Base-by-base conservation (phyloP, 164 flowering plant genomes). In the Chloranthus sessilifolius region DNA sequence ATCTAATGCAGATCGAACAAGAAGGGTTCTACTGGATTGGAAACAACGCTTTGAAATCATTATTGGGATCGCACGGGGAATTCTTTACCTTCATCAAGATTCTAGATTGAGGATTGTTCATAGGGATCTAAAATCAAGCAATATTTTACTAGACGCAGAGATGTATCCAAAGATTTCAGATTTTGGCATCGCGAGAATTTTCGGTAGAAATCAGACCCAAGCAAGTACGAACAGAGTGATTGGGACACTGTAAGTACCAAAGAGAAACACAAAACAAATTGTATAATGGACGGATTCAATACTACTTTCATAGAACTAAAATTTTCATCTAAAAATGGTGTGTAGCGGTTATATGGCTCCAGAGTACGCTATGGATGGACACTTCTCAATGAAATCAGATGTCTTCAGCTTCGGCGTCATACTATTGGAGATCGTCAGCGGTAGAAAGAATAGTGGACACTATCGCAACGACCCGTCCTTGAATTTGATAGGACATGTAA, bases 321-420 rank as follows among this genome's bases (percentile, higher is more conserved):
- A n/a, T n/a, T n/a, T n/a, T n/a, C n/a, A n/a, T n/a, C n/a, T n/a
- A n/a, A n/a, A n/a, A n/a, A n/a, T n/a, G n/a, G 19, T 7, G 20
- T 23, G 24, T 51, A 73, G 74, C 52, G 77, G 74, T 6, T 73
- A 73, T 51, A 73, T 69, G 74, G 43, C 74, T n/a, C 78, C 78
- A 1, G 74, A 74, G 30, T 70, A 70, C 41, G 72, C 63, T 8
- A 40, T 63, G 25, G 61, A 56, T 21, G 83, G 83, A 6, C 39
- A 11, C 2, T 72, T 64, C 22, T 78, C 79, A 1, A 37, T 45
- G n/a, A 74, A 78, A 26, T 78, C 77, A 0, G 79, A 78, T 56
- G 75, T 74, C 3, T 74, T 64, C 21, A 74, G 82, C 55, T 73
- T 66, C 22, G 78, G 78, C 0, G 74, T 73, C 3, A 2, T 73